Base-by-base conservation (phyloP, 2,329 filamentous ascomycete genomes). In the Aspergillus flavus region DNA sequence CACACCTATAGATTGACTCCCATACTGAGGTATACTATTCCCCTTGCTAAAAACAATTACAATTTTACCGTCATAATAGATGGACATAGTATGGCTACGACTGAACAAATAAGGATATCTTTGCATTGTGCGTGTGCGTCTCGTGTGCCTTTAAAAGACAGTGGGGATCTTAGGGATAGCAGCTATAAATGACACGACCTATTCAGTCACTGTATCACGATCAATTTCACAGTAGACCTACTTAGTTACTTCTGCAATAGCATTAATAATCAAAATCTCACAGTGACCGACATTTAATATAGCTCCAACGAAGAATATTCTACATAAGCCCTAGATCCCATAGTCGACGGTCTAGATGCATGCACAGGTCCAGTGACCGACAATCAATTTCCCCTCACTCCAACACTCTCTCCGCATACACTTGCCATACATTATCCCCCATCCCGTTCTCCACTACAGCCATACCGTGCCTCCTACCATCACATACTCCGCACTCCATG, bases 401-500 rank as follows among this genome's bases (percentile, higher is more conserved):
- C 39, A 45, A 30, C 43, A 16, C 14, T 3, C 5, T 14, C 45
- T 16, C 45, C 12, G 21, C 21, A 48, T 48, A 26, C 21, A 26
- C 6, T 48, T 16, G 9, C 45, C 45, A 28, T 48, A 48, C 45
- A 48, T 26, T 23, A 16, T 16, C 11, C 2, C 26, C 10, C 16
- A 28, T 52, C 28, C 16, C 26, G 39, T 6, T 41, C 48, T 46
- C 32, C 34, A 23, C 36, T 52, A 30, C 43, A 23, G 14, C 21
- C 36, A 32, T 43, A 57, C 36, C 28, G 30, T 28, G 26, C 55
- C 12, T 23, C 36, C 23, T 19, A 11, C 26, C 6, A 19, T 10
- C 26, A 26, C 6, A 26, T 39, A 14, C 43, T 26, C 50, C 21
- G 5, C 36, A 32, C n/a, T n/a, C 39, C 45, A 65, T 65, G 63